Percentiles rank a stretch among this genome's conserved stretches.
Conservation (phyloP, 1,284 basidiomycete genomes). For the Pseudozyma hubeiensis region DNA sequence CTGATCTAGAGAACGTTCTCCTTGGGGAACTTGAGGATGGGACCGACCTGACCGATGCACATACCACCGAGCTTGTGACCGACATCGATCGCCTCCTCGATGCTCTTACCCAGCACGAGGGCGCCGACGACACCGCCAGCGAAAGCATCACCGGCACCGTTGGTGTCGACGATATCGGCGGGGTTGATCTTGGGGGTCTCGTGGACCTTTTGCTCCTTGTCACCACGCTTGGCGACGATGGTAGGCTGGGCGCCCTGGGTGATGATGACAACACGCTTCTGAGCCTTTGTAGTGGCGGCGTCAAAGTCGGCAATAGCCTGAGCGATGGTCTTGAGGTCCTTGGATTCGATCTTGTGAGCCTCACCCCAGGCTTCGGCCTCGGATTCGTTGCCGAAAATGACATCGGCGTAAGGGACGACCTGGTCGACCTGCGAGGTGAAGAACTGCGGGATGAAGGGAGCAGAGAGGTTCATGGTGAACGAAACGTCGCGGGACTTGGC, state of each 20-base stretch:
- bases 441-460: slow-evolving; percentile 97
- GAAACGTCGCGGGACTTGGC: slow-evolving; percentile 80
- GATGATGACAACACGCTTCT: slow-evolving; percentile 87
- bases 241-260: slow-evolving; percentile 90
- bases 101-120: slow-evolving; percentile 80
- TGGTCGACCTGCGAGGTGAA: slow-evolving; percentile 75
- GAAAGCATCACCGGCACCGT: slow-evolving; percentile 99
- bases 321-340: slow-evolving; percentile 63
- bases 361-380: slow-evolving; percentile 90
- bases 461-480: slow-evolving; percentile 86
- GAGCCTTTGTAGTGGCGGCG: slow-evolving; percentile 40
- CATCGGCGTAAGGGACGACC: slow-evolving; percentile 63
- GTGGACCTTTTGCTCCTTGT: slow-evolving; percentile 72
- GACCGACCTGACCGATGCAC: slow-evolving; percentile 83
- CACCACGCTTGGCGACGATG: slow-evolving; percentile 77
- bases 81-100: slow-evolving; percentile 83
- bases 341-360: slow-evolving; percentile 70
- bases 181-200: slow-evolving; percentile 71
- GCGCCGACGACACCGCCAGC: slow-evolving; percentile 97
- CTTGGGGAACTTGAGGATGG: slow-evolving; percentile 67
- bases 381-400: slow-evolving; percentile 81
- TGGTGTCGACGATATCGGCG: slow-evolving; percentile 85
- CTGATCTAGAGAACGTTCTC: slow-evolving; percentile 52
- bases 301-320: slow-evolving; percentile 64
- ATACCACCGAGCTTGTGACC: slow-evolving; percentile 91